phyloP scores from a whole-genome alignment of 768 basidiomycete genomes.

The Lentinula aciculospora region DNA sequence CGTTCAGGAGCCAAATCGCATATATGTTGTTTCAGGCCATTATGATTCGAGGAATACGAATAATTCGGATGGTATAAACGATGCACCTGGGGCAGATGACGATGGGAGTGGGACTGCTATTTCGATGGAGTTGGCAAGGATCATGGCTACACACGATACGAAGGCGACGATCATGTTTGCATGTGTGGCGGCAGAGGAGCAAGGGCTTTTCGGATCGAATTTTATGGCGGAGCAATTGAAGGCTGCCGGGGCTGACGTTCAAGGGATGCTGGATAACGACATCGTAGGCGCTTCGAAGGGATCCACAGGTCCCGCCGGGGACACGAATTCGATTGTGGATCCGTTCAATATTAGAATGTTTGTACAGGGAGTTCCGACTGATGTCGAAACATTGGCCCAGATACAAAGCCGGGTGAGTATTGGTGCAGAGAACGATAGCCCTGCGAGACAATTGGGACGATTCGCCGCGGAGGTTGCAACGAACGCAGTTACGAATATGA shows the following conservation, averaged over 20 bases:
- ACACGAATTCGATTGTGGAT: conserved; percentile 21
- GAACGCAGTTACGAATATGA: conserved; percentile 44
- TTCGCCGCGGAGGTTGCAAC: conserved; percentile 47
- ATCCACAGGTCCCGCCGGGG: conserved; percentile 41
- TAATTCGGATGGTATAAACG: conserved; percentile 22
- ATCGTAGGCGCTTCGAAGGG: conserved; percentile 39
- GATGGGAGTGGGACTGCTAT: conserved; percentile 51
- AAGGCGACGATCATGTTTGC: conserved; percentile 48
- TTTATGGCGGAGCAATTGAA: conserved; percentile 40
- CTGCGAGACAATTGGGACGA: conserved; percentile 44
- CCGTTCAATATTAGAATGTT: conserved; percentile 48
- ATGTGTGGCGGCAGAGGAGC: conserved; percentile 48
- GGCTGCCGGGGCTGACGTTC: conserved; percentile 39
- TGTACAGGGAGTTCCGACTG: conserved; percentile 40
- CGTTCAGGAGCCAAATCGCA: conserved; percentile 40
- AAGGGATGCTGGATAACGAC: conserved; percentile 55
- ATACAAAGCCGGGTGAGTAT: conserved; percentile 29
- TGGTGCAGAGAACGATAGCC: conserved; percentile 52
- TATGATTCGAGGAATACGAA: conserved; percentile 44
- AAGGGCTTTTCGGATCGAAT: conserved; percentile 42
- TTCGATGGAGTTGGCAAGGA: conserved; percentile 46
- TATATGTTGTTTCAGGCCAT: conserved; percentile 50
- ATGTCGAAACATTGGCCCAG: conserved; percentile 30
- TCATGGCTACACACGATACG: conserved; percentile 42
- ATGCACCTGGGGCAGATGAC: conserved; percentile 49